Percentiles rank a stretch among this genome's conserved stretches.
phyloP scores from a whole-genome alignment of 768 basidiomycete genomes.

The Leccinum boreale region DNA sequence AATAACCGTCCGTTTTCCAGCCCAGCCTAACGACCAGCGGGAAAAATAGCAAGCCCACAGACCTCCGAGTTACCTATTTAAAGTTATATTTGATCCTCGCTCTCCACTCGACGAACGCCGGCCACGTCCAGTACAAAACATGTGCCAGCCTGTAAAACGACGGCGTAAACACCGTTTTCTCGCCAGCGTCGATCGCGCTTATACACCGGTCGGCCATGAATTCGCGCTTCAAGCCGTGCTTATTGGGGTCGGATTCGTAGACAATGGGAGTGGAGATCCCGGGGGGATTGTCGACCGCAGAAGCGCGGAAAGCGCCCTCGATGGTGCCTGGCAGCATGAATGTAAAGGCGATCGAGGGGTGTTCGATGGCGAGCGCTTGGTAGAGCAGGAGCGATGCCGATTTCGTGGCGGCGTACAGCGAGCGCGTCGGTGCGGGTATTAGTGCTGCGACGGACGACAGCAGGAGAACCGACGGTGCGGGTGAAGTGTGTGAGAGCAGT shows the following conservation, averaged over 20 bases:
- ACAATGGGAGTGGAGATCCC: constrained; percentile 28
- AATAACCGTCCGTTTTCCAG: not conserved
- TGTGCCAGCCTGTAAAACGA: constrained; percentile 44
- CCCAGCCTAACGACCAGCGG: not conserved
- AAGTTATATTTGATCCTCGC: constrained; percentile 69
- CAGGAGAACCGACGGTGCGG: constrained; percentile 70
- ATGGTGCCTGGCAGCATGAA: constrained; percentile 66
- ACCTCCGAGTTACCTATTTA: constrained; percentile 1
- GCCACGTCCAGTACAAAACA: constrained; percentile 64
- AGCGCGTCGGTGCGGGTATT: constrained; percentile 82
- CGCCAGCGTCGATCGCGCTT: constrained; percentile 52
- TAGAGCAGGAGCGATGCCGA: constrained; percentile 74
- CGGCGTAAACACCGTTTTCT: constrained; percentile 62
- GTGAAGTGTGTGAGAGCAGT: constrained; percentile 59
- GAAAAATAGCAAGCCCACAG: constrained; percentile 2
- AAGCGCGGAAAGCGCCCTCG: constrained; percentile 74
- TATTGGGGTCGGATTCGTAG: constrained; percentile 51
- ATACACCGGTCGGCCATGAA: constrained; percentile 61
- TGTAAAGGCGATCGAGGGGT: constrained; percentile 64
- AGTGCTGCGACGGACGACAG: constrained; percentile 76
- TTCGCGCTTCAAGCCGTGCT: constrained; percentile 54
- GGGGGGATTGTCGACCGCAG: constrained; percentile 61
- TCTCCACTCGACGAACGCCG: constrained; percentile 50
- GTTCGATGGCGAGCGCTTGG: constrained; percentile 77
- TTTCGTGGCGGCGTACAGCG: constrained; percentile 84